Evolutionary conservation across 129 eudicot genomes (phyloP).

Genomic region (Flaveria brownii): DNA sequence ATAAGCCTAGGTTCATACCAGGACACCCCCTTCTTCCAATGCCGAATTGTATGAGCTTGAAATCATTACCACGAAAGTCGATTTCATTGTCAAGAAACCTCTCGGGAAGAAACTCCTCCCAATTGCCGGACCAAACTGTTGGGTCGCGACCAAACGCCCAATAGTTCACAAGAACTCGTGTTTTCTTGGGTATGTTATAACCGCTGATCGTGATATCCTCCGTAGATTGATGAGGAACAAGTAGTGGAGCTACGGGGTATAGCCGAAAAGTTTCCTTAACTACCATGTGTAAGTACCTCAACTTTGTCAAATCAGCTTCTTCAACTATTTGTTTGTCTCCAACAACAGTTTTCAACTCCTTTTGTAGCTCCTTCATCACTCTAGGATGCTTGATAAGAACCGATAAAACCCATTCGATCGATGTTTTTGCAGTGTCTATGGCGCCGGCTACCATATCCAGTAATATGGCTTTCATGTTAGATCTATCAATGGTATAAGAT

Average conservation of each 20-base stretch:
- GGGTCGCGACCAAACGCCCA: conserved; percentile 16
- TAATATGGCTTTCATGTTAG: conserved; percentile 15
- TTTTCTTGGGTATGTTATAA: not conserved
- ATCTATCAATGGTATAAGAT: conserved; percentile 8
- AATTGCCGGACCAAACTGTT: not conserved
- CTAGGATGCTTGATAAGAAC: conserved; percentile 21
- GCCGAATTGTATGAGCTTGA: conserved; percentile 16
- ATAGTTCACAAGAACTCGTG: not conserved
- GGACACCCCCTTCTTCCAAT: conserved; percentile 16
- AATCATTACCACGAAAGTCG: not conserved
- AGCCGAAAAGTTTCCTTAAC: conserved; percentile 12
- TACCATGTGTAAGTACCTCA: not conserved
- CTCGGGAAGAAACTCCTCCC: conserved; percentile 16
- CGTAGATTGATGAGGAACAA: conserved; percentile 11
- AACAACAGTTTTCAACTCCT: not conserved
- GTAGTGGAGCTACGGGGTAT: not conserved
- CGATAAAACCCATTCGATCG: conserved; percentile 2
- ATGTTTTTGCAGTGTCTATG: not conserved
- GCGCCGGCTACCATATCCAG: conserved; percentile 8
- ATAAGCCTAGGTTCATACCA: not conserved
- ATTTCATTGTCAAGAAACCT: conserved; percentile 6
- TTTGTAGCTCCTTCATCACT: conserved; percentile 7
- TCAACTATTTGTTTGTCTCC: conserved; percentile 14
- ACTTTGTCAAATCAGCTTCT: conserved; percentile 14
- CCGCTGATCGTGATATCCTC: not conserved